Conservation (phyloP, 441 rosid genomes). For the Rhodomyrtus psidioides region DNA sequence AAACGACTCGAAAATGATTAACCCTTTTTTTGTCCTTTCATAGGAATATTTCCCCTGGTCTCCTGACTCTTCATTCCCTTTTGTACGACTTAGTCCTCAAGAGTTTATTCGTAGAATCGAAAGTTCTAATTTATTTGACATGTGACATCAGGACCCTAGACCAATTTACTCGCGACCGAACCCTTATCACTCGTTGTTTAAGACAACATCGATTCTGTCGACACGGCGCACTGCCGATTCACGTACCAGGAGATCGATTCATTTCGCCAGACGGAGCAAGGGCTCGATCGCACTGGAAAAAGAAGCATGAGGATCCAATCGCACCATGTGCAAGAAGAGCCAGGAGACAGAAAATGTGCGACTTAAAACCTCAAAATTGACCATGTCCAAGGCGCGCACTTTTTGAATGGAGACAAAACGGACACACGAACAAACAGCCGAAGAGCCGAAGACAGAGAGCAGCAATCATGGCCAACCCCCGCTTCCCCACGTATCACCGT, state of each 20-base stretch:
- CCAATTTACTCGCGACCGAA: rapidly evolving
- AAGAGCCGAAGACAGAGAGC: neutral
- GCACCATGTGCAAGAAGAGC: neutral
- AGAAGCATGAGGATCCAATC: neutral
- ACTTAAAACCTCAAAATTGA: neutral
- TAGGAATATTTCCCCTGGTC: neutral
- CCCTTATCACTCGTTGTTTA: neutral
- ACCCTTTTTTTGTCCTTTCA: neutral
- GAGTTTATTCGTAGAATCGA: rapidly evolving
- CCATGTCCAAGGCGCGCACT: neutral
- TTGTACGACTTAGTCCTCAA: neutral
- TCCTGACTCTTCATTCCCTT: neutral
- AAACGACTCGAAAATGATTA: neutral
- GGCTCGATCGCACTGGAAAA: neutral
- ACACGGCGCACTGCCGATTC: neutral
- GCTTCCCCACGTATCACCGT: neutral
- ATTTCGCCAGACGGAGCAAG: neutral
- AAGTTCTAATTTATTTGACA: neutral
- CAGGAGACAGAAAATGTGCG: neutral
- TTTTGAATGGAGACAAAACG: neutral
- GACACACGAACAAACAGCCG: neutral
- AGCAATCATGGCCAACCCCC: neutral
- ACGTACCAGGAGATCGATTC: neutral
- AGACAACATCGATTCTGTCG: rapidly evolving
- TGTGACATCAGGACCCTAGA: neutral